These are phyloP conservation scores for Aphanomyces astaci DNA, from an alignment of 352 stramenopile species.

Conservation along the genomic window DNA sequence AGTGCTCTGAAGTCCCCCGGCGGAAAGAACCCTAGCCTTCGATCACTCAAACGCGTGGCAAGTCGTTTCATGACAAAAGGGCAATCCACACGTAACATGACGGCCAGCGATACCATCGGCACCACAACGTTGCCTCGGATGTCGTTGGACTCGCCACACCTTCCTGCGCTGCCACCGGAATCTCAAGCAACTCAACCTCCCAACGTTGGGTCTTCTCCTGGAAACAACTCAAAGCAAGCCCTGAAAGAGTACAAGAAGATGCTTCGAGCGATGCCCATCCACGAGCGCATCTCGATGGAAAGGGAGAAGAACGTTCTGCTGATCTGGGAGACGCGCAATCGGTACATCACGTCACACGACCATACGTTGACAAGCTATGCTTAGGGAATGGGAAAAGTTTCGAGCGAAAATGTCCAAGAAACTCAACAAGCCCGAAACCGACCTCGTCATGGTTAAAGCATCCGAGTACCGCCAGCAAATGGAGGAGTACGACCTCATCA, in stretches of 20 bases:
- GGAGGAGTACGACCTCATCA: constrained; percentile 84
- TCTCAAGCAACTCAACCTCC: too few species aligned
- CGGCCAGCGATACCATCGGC: neutral
- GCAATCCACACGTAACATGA: neutral
- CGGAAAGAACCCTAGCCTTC: neutral
- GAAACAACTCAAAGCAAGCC: constrained; percentile 32
- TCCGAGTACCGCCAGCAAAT: constrained; percentile 81
- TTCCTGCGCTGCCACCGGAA: too few species aligned
- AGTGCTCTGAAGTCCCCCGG: neutral
- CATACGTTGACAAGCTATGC: neutral
- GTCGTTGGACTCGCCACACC: too few species aligned
- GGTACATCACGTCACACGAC: neutral
- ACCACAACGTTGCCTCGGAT: neutral
- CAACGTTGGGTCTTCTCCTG: constrained; percentile 28
- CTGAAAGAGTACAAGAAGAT: constrained; percentile 48
- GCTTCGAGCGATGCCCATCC: constrained; percentile 59
- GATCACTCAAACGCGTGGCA: constrained; percentile 19
- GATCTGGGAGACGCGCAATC: constrained; percentile 62
- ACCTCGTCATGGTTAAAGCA: constrained; percentile 81
- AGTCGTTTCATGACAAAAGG: neutral
- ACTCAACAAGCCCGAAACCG: constrained; percentile 50
- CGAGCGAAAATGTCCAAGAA: constrained; percentile 46
- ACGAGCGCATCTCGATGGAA: constrained; percentile 55
- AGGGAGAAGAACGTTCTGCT: constrained; percentile 59
- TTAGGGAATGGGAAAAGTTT: constrained; percentile 57